These are phyloP conservation scores for Chlamydomonas incerta DNA, from an alignment of 139 green algal genomes.

Conservation along the genomic window DNA sequence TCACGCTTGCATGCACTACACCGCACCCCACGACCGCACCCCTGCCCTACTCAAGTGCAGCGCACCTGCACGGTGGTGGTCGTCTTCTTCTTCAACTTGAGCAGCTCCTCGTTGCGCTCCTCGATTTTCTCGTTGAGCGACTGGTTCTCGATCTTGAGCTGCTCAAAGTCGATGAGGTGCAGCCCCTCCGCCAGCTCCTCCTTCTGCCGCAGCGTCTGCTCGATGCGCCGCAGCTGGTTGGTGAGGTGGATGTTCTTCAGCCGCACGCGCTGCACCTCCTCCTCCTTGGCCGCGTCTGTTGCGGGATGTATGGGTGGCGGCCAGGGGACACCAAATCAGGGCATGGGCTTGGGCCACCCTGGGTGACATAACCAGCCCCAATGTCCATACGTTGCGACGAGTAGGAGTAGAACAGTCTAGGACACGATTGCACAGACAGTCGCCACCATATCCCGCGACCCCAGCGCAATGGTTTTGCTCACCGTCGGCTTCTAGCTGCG, in stretches of 20 bases:
- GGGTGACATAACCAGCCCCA: too few species aligned
- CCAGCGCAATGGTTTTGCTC: neutral
- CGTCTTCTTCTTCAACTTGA: conserved; percentile 89
- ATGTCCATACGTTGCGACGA: too few species aligned
- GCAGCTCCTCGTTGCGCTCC: conserved; percentile 89
- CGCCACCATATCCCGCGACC: too few species aligned
- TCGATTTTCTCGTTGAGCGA: conserved; percentile 89
- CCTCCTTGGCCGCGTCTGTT: conserved; percentile 64
- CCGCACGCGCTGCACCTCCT: conserved; percentile 73
- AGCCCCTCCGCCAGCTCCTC: conserved; percentile 85
- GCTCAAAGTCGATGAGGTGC: conserved; percentile 95
- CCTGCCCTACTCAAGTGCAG: too few species aligned
- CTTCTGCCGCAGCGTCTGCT: conserved; percentile 61
- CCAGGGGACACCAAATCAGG: too few species aligned
- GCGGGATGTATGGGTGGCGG: too few species aligned
- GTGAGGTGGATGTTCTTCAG: conserved; percentile 78
- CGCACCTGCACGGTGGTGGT: conserved; percentile 82
- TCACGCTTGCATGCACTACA: too few species aligned
- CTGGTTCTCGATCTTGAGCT: conserved; percentile 95
- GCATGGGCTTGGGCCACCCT: too few species aligned
- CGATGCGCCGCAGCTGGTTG: conserved; percentile 65
- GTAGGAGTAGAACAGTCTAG: too few species aligned
- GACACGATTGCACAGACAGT: too few species aligned
- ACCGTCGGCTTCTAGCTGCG: conserved; percentile 64
- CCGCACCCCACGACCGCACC: too few species aligned